phyloP scores from a whole-genome alignment of 495 filamentous ascomycete genomes.

The Penicillium goetzii region DNA sequence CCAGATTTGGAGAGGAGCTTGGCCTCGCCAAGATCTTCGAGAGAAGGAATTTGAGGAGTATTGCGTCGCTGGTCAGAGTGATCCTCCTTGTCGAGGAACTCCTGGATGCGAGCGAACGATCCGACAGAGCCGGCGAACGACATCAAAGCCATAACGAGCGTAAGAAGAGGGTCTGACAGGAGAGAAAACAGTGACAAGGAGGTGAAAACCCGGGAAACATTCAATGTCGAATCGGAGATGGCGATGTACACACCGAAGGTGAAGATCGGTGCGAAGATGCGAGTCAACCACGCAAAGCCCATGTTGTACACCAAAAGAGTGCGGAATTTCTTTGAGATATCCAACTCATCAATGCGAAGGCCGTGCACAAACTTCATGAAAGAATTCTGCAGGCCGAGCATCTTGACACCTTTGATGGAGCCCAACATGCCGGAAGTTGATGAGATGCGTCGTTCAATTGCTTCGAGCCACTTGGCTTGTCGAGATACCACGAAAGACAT shows the following conservation, averaged over 20 bases:
- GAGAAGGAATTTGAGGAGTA: slow-evolving; percentile 22
- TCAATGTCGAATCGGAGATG: slow-evolving; percentile 53
- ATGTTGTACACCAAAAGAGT: slow-evolving; percentile 58
- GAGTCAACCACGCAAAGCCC: slow-evolving; percentile 56
- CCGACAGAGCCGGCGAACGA: slow-evolving; percentile 56
- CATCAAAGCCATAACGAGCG: slow-evolving; percentile 61
- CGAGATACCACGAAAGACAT: slow-evolving; percentile 35
- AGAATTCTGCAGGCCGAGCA: slow-evolving; percentile 56
- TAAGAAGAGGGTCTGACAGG: slow-evolving; percentile 57
- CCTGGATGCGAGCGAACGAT: slow-evolving; percentile 62
- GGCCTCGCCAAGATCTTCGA: slow-evolving; percentile 29
- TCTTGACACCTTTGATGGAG: slow-evolving; percentile 65
- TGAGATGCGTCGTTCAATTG: slow-evolving; percentile 55
- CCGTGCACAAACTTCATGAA: slow-evolving; percentile 49
- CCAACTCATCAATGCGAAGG: slow-evolving; percentile 60
- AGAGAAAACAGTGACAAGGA: slow-evolving; percentile 64
- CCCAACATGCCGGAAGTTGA: slow-evolving; percentile 58
- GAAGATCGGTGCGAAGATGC: slow-evolving; percentile 55
- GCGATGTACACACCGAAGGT: slow-evolving; percentile 56
- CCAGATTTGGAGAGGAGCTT: slow-evolving; percentile 27
- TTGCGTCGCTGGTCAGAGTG: slow-evolving; percentile 39
- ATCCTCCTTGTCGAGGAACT: slow-evolving; percentile 54
- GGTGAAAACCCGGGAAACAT: slow-evolving; percentile 58
- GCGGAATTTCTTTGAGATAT: slow-evolving; percentile 59
- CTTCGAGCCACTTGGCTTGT: slow-evolving; percentile 34